phyloP scores from a whole-genome alignment of 768 basidiomycete genomes.

The Rossbeevera mucosa region DNA sequence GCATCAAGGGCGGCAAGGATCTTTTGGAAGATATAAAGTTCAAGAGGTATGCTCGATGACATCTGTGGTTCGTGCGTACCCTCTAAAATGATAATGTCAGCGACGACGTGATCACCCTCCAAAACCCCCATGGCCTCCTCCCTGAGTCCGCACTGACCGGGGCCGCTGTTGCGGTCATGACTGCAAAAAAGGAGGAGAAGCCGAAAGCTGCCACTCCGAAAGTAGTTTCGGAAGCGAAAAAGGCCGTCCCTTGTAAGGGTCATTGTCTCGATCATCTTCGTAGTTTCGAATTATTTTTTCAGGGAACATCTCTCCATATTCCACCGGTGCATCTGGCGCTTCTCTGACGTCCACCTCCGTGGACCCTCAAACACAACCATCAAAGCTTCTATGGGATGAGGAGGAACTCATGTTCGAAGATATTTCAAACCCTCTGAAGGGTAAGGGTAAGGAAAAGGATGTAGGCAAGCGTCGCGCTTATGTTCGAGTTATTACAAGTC shows the following conservation, averaged over 20 bases:
- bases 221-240: slow-evolving; percentile 42
- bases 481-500: slow-evolving; percentile 89
- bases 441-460: slow-evolving; percentile 92
- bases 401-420: slow-evolving; percentile 99
- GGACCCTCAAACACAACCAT: slow-evolving; percentile 60
- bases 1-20: slow-evolving; percentile 80
- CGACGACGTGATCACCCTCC: slow-evolving; percentile 88
- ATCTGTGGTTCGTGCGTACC: background rate
- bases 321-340: slow-evolving; percentile 84
- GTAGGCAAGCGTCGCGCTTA: slow-evolving; percentile 89
- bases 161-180: slow-evolving; percentile 25
- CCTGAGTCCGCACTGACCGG: slow-evolving; percentile 43
- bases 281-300: slow-evolving; percentile 2
- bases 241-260: slow-evolving; percentile 60
- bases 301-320: slow-evolving; percentile 94
- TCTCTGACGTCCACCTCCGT: slow-evolving; percentile 91
- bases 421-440: slow-evolving; percentile 71
- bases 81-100: slow-evolving; percentile 34
- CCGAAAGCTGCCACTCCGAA: slow-evolving; percentile 29
- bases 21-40: slow-evolving; percentile 82
- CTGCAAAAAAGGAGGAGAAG: slow-evolving; percentile 33
- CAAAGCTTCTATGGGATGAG: slow-evolving; percentile 95
- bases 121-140: slow-evolving; percentile 83
- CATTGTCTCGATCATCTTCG: background rate
- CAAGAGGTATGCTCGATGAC: slow-evolving; percentile 57